These are phyloP conservation scores for Metarhizium brunneum DNA, from an alignment of 2,329 filamentous ascomycete genomes.

Conservation along the genomic window DNA sequence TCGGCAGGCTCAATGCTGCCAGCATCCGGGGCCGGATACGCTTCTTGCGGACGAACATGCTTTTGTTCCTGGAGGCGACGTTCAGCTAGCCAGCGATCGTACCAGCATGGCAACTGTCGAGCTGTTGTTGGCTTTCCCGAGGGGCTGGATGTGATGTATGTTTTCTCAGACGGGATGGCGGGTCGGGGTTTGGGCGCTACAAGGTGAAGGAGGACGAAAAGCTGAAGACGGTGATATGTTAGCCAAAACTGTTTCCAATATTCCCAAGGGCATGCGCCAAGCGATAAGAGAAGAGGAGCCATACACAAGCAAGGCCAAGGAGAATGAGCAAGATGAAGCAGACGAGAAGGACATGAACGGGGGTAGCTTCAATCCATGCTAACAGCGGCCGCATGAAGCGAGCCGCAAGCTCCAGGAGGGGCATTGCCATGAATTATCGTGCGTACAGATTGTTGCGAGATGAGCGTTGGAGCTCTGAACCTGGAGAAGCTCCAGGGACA, in stretches of 20 bases:
- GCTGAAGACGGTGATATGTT: constrained; percentile 15
- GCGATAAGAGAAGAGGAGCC: background rate
- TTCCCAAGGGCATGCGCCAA: too few species aligned
- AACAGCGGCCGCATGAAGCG: constrained; percentile 25
- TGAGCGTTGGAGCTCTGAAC: background rate
- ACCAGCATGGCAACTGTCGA: constrained; percentile 72
- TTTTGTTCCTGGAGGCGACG: constrained; percentile 40
- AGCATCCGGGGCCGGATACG: constrained; percentile 33
- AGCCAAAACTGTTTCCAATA: constrained; percentile 1
- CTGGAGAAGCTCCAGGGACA: background rate
- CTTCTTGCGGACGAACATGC: constrained; percentile 24
- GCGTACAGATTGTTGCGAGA: background rate
- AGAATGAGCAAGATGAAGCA: constrained; percentile 23
- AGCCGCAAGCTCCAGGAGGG: constrained; percentile 20
- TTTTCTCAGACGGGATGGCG: constrained; percentile 70
- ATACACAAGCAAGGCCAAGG: constrained; percentile 29
- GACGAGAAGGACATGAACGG: constrained; percentile 28
- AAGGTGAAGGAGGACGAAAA: constrained; percentile 60
- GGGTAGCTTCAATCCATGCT: constrained; percentile 26
- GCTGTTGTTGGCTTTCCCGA: constrained; percentile 30
- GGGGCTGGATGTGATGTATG: constrained; percentile 66
- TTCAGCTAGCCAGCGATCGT: constrained; percentile 62
- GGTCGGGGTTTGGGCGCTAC: constrained; percentile 74
- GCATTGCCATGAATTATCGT: constrained; percentile 7
- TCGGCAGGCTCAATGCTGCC: constrained; percentile 64